These are phyloP conservation scores for Neurospora tetrasperma DNA, from an alignment of 495 filamentous ascomycete genomes.

Conservation along the genomic window DNA sequence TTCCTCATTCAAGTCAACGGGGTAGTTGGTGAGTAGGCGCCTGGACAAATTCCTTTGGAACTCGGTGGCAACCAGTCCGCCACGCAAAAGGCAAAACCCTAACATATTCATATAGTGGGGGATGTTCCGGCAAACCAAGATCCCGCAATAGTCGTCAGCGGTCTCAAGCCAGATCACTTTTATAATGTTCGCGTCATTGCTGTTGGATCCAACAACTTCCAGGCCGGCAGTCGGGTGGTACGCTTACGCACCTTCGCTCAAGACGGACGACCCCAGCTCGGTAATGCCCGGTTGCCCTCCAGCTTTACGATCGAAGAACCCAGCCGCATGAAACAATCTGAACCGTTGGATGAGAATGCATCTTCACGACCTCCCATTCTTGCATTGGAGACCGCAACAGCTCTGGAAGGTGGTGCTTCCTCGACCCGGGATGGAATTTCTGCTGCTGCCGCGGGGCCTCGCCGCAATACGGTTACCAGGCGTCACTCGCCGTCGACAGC, in stretches of 20 bases:
- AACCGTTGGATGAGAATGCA: conserved; percentile 29
- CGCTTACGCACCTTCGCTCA: conserved; percentile 57
- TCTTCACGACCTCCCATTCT: conserved; percentile 30
- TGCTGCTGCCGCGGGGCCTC: conserved; percentile 42
- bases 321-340: conserved; percentile 27
- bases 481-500: conserved; percentile 66
- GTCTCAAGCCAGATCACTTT: conserved; percentile 72
- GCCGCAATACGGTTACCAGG: conserved; percentile 59
- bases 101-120: conserved; percentile 49
- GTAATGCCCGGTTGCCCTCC: conserved; percentile 40
- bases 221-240: conserved; percentile 75
- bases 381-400: conserved; percentile 44
- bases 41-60: not conserved
- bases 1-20: conserved; percentile 91
- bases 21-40: conserved; percentile 57
- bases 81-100: conserved; percentile 3
- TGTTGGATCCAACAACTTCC: conserved; percentile 80
- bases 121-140: conserved; percentile 71
- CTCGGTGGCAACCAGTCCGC: not conserved
- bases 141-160: conserved; percentile 78
- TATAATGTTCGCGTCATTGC: conserved; percentile 90
- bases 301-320: conserved; percentile 42
- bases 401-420: conserved; percentile 39
- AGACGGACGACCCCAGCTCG: conserved; percentile 46
- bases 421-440: conserved; percentile 54